phyloP scores from a whole-genome alignment of 441 rosid genomes.

The Populus hybrid region DNA sequence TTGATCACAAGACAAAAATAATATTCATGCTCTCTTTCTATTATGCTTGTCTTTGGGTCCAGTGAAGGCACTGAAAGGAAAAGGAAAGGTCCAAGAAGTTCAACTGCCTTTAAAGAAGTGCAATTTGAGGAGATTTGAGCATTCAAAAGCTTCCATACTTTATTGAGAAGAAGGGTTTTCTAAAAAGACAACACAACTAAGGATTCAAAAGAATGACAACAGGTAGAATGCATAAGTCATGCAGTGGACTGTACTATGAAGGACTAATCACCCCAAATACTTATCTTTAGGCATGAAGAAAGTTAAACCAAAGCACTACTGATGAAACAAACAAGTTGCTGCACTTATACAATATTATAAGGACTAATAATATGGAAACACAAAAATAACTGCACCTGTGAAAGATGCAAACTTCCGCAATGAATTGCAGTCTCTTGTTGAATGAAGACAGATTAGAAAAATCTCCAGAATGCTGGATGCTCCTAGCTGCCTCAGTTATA shows the following conservation, averaged over 20 bases:
- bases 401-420: conserved; percentile 77
- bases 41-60: neutral
- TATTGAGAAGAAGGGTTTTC: neutral
- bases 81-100: neutral
- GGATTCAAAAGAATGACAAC: neutral
- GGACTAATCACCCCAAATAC: neutral
- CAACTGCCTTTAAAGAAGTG: neutral
- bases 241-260: neutral
- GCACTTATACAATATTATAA: neutral
- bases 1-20: neutral
- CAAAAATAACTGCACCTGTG: conserved; percentile 53
- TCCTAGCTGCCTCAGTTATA: conserved; percentile 58
- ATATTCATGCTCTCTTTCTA: neutral
- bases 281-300: neutral
- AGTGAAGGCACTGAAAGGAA: neutral
- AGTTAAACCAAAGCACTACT: conserved; percentile 5
- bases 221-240: neutral
- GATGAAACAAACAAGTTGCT: neutral
- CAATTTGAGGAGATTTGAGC: neutral
- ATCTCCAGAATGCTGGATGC: conserved; percentile 55
- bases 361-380: neutral
- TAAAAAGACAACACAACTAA: neutral
- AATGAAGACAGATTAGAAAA: conserved; percentile 59
- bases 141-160: neutral
- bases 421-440: conserved; percentile 66